These are phyloP conservation scores for Pseudogymnoascus sp. DNA, from an alignment of 2,329 filamentous ascomycete genomes.

Conservation along the genomic window DNA sequence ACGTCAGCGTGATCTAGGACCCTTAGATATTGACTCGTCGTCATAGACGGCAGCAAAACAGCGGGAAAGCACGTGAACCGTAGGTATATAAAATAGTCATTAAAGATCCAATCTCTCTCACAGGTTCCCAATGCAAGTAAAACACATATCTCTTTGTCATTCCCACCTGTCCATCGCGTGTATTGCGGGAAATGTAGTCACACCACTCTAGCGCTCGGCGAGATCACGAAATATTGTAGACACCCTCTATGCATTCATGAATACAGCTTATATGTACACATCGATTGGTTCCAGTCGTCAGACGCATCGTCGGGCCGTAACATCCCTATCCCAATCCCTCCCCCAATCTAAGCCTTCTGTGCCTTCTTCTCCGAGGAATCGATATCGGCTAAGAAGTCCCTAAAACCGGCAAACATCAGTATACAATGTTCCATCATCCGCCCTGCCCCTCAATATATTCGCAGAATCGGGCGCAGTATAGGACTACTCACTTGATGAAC, in stretches of 20 bases:
- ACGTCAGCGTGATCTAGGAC: constrained; percentile 4
- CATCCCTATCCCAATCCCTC: not conserved
- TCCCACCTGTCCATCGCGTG: not conserved
- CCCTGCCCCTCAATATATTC: not conserved
- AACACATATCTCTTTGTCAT: not conserved
- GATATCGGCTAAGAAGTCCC: constrained; percentile 8
- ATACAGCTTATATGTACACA: constrained; percentile 8
- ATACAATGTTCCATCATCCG: not conserved
- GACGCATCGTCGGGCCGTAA: constrained; percentile 5
- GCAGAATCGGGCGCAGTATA: not conserved
- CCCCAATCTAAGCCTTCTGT: not conserved
- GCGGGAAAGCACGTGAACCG: not conserved
- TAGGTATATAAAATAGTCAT: not conserved
- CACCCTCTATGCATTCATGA: constrained; percentile 7
- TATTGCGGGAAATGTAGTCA: constrained; percentile 2
- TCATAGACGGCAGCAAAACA: not conserved
- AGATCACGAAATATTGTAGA: not conserved
- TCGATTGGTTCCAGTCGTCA: constrained; percentile 5
- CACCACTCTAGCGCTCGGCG: not conserved
- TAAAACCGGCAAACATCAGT: not conserved
- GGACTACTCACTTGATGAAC: constrained; percentile 10
- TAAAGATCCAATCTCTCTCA: not conserved
- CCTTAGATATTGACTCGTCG: not conserved
- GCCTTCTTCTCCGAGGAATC: constrained; percentile 9
- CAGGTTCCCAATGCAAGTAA: not conserved